Base-by-base conservation (phyloP, 768 basidiomycete species). In the Lenzites betulinus region DNA sequence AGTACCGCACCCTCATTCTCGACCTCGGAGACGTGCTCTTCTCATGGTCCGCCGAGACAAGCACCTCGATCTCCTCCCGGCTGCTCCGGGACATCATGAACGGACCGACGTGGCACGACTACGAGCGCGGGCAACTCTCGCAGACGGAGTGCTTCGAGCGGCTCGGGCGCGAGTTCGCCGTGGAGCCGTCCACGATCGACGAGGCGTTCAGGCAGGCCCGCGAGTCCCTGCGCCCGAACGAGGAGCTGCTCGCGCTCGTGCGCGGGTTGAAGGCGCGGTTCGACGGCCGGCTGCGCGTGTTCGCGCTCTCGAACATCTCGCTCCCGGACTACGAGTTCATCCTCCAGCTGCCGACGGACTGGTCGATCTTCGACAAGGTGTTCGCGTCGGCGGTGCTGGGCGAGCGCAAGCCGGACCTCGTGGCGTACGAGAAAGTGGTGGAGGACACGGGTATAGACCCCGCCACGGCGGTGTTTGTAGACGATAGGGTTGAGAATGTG, bases 401-500 rank as follows among this genome's bases (percentile, higher is more conserved):
- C 9, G 82, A 83, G 70, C 80, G 85, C 51, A 85, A 84, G 67
- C 83, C 82, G 13, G 78, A 82, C 63, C 77, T 83, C 30, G 79
- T 79, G 0, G 83, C 83, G 60, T 86, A 81, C 71, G 73, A 73
- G 52, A 76, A 79, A 53, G 83, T 86, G 16, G 64, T 86, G n/a
- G 67, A 69, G 18, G 68, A 76, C 18, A 78, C 79, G 13, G 76
- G 76, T 11, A 68, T 77, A 16, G 80, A 85, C 50, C 83, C 84
- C 1, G 62, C 63, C 2, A 73, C 69, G 2, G 77, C 79, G 0
- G 80, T 85, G 39, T 86, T 85, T 63, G 78, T 87, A 6, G 85
- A 87, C 54, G 85, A 86, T 70, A 82, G 81, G 60, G 71, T 76
- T 6, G 85, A 85, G 65, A 86, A 86, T 59, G 81, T 87, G 3